These are phyloP conservation scores for Aspergillus niger DNA, from an alignment of 2,329 filamentous ascomycete genomes.

Conservation along the genomic window DNA sequence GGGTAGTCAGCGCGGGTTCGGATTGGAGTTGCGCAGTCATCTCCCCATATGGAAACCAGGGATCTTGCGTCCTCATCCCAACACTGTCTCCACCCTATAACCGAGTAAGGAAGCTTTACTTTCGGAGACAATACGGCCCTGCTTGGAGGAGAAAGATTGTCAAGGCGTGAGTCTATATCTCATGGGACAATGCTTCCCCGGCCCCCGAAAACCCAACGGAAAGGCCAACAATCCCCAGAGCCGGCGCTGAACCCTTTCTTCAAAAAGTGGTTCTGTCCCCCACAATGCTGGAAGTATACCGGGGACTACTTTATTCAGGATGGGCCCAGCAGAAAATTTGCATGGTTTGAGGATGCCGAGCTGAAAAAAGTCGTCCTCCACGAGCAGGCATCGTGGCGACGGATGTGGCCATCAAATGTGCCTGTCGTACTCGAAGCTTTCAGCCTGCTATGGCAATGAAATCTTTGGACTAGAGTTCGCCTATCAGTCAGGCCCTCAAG, in stretches of 20 bases:
- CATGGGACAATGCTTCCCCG: too few relatives aligned
- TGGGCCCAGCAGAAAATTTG: too few relatives aligned
- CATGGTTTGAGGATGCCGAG: background rate
- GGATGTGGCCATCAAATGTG: background rate
- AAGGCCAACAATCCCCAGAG: too few relatives aligned
- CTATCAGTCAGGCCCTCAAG: slow-evolving; percentile 3
- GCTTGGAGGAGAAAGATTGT: background rate
- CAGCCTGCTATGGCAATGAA: background rate
- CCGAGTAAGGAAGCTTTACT: slow-evolving; percentile 13
- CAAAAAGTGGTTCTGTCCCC: too few relatives aligned
- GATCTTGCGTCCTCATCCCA: slow-evolving; percentile 4
- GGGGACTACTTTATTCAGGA: too few relatives aligned
- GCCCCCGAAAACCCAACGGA: too few relatives aligned
- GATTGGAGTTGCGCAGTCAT: slow-evolving; percentile 10
- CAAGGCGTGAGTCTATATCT: too few relatives aligned
- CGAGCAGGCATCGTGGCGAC: background rate
- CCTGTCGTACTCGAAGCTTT: background rate
- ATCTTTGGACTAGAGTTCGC: slow-evolving; percentile 9
- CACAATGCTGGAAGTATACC: too few relatives aligned
- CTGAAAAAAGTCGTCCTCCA: background rate
- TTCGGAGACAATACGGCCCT: background rate
- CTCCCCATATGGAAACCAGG: background rate
- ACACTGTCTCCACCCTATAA: slow-evolving; percentile 8
- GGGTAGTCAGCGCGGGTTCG: slow-evolving; percentile 8
- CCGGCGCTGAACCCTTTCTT: too few relatives aligned